Conservation (phyloP, 768 basidiomycete genomes). For the Pleurotus djamor region DNA sequence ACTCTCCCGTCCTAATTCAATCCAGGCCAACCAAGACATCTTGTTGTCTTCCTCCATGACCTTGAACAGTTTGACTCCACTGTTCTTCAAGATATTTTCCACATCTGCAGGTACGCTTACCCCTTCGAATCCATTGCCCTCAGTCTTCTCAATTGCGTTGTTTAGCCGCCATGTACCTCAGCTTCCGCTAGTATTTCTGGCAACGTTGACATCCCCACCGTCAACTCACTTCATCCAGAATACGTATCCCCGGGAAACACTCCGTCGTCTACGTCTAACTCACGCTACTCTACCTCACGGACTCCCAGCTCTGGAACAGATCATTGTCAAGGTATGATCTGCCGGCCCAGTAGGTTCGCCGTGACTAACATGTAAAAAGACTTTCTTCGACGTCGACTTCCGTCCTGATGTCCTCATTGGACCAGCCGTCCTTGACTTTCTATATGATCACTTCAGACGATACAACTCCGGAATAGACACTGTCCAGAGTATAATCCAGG, state of each 20-base stretch:
- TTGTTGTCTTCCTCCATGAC: constrained; percentile 66
- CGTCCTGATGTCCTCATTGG: constrained; percentile 63
- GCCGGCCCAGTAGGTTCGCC: background rate
- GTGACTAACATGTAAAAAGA: constrained; percentile 29
- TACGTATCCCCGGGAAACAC: constrained; percentile 56
- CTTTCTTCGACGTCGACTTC: constrained; percentile 64
- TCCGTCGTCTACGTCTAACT: constrained; percentile 56
- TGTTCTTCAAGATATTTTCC: constrained; percentile 67
- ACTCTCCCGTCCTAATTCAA: background rate
- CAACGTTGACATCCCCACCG: constrained; percentile 57
- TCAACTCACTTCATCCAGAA: constrained; percentile 56
- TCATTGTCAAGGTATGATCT: constrained; percentile 49
- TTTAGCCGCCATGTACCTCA: constrained; percentile 47
- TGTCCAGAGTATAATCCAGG: constrained; percentile 60
- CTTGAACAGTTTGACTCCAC: constrained; percentile 69
- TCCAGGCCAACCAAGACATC: constrained; percentile 22
- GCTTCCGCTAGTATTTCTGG: constrained; percentile 64
- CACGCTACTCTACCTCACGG: constrained; percentile 51
- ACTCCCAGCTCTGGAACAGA: constrained; percentile 42
- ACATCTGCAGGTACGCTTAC: constrained; percentile 62
- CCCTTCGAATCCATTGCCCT: background rate
- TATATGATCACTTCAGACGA: constrained; percentile 56
- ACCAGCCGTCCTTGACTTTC: constrained; percentile 48
- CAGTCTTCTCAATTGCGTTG: background rate
- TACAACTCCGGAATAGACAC: constrained; percentile 57